Percentiles rank a stretch among this genome's conserved stretches.
Evolutionary conservation across 768 basidiomycete species (phyloP).

Genomic region (Serendipita indica): DNA sequence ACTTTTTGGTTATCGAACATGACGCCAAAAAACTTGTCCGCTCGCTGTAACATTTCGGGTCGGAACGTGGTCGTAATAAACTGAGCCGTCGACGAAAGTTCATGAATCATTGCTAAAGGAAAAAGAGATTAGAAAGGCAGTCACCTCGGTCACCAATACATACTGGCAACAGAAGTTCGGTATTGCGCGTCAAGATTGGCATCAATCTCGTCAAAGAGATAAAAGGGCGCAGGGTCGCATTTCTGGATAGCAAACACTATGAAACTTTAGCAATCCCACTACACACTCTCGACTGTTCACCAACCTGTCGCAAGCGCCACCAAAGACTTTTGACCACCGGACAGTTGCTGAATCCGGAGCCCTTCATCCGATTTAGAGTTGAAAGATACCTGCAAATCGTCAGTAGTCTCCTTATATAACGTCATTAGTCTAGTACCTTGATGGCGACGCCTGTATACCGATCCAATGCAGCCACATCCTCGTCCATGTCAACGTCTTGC

Average conservation of each 20-base stretch:
- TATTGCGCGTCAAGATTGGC: constrained; percentile 97
- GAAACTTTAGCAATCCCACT: background rate
- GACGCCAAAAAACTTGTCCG: constrained; percentile 96
- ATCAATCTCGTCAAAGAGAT: constrained; percentile 99
- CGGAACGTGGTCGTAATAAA: constrained; percentile 99
- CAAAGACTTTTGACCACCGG: constrained; percentile 93
- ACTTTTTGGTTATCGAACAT: constrained; percentile 91
- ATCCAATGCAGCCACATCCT: constrained; percentile 69
- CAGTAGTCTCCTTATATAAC: background rate
- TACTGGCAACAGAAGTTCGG: constrained; percentile 88
- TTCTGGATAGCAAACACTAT: constrained; percentile 96
- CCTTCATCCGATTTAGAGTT: constrained; percentile 98
- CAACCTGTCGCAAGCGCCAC: constrained; percentile 87
- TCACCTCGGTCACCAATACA: constrained; percentile 22
- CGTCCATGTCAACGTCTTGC: constrained; percentile 59
- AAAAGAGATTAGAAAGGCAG: background rate
- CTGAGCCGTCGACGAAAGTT: constrained; percentile 72
- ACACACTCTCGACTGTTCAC: too few relatives aligned
- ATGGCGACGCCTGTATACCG: constrained; percentile 96
- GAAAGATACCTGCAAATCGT: constrained; percentile 65
- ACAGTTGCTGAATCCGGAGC: constrained; percentile 86
- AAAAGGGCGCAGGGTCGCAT: constrained; percentile 98
- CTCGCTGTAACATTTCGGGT: constrained; percentile 89
- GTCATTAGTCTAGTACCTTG: constrained; percentile 48
- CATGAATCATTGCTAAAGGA: constrained; percentile 79